These are phyloP conservation scores for Rutstroemia sp. DNA, from an alignment of 2,329 filamentous ascomycete species.

Conservation along the genomic window DNA sequence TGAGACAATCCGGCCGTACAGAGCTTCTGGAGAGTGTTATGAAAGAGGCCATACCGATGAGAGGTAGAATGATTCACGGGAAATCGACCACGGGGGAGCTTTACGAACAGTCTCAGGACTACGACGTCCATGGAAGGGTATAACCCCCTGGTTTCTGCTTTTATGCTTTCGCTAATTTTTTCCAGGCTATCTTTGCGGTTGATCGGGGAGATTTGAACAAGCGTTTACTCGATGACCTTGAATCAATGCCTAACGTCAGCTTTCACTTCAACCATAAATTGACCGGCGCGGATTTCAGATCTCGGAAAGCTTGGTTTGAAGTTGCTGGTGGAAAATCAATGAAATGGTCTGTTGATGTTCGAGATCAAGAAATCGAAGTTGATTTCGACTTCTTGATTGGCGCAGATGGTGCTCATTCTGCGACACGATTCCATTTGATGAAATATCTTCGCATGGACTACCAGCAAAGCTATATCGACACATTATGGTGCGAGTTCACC, in stretches of 20 bases:
- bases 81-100: constrained; percentile 55
- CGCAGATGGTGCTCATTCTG: constrained; percentile 90
- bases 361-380: constrained; percentile 63
- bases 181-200: constrained; percentile 72
- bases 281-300: constrained; percentile 77
- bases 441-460: constrained; percentile 89
- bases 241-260: constrained; percentile 79
- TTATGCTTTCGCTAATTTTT: not conserved
- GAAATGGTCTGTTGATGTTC: constrained; percentile 12
- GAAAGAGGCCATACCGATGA: constrained; percentile 79
- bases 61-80: constrained; percentile 93
- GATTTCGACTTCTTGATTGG: constrained; percentile 91
- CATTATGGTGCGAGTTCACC: constrained; percentile 93
- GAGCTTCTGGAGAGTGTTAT: constrained; percentile 69
- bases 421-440: constrained; percentile 89
- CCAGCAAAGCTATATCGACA: constrained; percentile 90
- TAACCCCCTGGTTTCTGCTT: not conserved
- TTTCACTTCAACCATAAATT: constrained; percentile 92
- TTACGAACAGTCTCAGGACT: constrained; percentile 75
- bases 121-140: constrained; percentile 83
- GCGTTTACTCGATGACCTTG: constrained; percentile 73
- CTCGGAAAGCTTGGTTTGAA: constrained; percentile 84
- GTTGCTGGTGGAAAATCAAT: constrained; percentile 33
- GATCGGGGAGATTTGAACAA: constrained; percentile 82
- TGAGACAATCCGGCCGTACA: constrained; percentile 60